Evolutionary conservation across 2,329 filamentous ascomycete genomes (phyloP).

Genomic region (Fusarium kyushuense): DNA sequence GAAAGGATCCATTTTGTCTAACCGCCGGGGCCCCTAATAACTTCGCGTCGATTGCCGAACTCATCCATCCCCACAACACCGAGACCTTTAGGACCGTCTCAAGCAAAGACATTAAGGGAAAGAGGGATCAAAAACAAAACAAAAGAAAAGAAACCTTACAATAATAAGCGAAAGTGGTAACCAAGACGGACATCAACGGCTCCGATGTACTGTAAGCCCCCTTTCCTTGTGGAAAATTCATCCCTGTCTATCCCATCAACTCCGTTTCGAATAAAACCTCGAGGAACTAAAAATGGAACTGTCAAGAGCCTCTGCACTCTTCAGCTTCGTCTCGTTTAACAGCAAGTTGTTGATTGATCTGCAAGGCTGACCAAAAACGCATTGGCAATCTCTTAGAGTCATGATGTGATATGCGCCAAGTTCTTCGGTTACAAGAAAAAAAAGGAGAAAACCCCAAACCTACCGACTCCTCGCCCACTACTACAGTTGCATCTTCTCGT

Average conservation of each 20-base stretch:
- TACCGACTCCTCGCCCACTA: not conserved
- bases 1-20: slow-evolving; percentile 6
- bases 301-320: not conserved
- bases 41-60: slow-evolving; percentile 31
- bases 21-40: not conserved
- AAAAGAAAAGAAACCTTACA: not conserved
- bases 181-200: slow-evolving; percentile 1
- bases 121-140: not conserved
- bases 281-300: slow-evolving; percentile 3
- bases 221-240: slow-evolving; percentile 1
- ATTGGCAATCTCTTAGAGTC: not conserved
- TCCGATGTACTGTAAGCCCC: slow-evolving; percentile 18
- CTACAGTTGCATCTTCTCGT: slow-evolving; percentile 5
- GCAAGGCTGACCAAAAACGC: slow-evolving; percentile 1
- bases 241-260: not conserved
- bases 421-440: not conserved
- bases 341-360: slow-evolving; percentile 5
- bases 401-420: slow-evolving; percentile 11
- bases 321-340: slow-evolving; percentile 1
- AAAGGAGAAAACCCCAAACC: not conserved
- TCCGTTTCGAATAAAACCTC: not conserved
- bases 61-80: slow-evolving; percentile 1
- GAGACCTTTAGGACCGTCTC: not conserved
- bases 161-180: not conserved
- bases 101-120: not conserved